Conservation (phyloP, 805 yeast genomes). For the Myxozyma lipomycoides region DNA sequence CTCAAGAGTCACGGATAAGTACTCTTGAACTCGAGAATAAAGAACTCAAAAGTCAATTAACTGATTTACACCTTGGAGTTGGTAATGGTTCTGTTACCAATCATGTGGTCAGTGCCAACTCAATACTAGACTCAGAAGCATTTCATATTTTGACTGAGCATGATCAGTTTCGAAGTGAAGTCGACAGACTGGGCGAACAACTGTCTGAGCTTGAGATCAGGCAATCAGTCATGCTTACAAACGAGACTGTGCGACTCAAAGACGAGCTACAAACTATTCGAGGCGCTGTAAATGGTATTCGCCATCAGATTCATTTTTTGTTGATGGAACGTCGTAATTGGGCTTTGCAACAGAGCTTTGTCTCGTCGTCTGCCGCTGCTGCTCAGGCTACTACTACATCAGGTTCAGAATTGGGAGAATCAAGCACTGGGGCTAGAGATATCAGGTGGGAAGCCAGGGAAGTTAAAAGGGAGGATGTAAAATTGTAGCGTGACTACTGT, state of each 20-base stretch:
- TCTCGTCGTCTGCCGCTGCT: background rate
- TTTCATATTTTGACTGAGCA: conserved; percentile 35
- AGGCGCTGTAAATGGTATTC: conserved; percentile 35
- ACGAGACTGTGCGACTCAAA: conserved; percentile 35
- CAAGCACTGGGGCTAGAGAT: background rate
- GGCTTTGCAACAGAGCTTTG: conserved; percentile 14
- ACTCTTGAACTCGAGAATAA: conserved; percentile 37
- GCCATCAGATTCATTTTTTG: conserved; percentile 39
- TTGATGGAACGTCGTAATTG: conserved; percentile 33
- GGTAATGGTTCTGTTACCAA: conserved; percentile 6
- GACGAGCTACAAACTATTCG: conserved; percentile 37
- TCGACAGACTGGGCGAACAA: conserved; percentile 34
- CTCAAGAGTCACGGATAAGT: conserved; percentile 33
- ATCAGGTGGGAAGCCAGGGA: background rate
- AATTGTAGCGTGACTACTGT: background rate
- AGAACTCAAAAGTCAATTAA: conserved; percentile 34
- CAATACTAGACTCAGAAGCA: conserved; percentile 26
- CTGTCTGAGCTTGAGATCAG: conserved; percentile 36
- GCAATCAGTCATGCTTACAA: conserved; percentile 35
- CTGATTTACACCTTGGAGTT: conserved; percentile 9
- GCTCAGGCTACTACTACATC: background rate
- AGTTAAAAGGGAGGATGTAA: background rate
- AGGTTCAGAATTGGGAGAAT: background rate
- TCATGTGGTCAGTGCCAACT: background rate
- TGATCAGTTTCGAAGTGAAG: conserved; percentile 38